Evolutionary conservation across 202 grass and related monocot species (phyloP).

Genomic region (Panicum hallii): DNA sequence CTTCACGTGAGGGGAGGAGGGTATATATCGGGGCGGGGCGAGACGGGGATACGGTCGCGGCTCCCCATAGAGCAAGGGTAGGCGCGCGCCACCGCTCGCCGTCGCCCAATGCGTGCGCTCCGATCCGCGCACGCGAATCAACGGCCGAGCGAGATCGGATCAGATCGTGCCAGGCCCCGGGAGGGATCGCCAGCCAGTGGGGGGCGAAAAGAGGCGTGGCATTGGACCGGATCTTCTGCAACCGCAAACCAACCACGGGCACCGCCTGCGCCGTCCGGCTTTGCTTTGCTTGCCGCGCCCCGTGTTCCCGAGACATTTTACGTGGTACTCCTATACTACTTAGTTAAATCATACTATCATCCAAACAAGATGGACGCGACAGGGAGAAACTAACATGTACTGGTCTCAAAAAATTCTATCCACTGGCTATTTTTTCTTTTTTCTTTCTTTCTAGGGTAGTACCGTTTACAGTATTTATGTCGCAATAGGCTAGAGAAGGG

Average conservation of each 20-base stretch:
- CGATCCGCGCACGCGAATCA: conserved; percentile 31
- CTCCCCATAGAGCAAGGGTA: background rate
- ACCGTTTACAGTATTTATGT: background rate
- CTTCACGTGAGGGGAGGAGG: conserved; percentile 50
- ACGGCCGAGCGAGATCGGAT: conserved; percentile 33
- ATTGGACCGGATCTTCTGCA: background rate
- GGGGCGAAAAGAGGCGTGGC: no score
- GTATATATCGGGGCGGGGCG: conserved; percentile 40
- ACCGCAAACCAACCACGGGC: background rate
- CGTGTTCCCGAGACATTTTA: background rate
- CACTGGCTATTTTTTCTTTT: background rate
- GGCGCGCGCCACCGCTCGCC: conserved; percentile 6
- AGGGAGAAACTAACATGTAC: background rate
- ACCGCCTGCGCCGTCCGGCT: background rate
- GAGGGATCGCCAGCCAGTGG: background rate
- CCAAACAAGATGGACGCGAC: background rate
- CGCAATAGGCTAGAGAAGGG: background rate
- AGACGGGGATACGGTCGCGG: background rate
- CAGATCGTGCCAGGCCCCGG: background rate
- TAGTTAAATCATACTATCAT: background rate
- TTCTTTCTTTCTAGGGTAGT: background rate
- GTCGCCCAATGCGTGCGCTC: background rate
- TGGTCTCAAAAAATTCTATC: background rate
- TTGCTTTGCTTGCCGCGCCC: background rate
- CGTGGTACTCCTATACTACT: background rate